phyloP scores from a whole-genome alignment of 2,329 filamentous ascomycete species.

The Cryphonectria parasitica region DNA sequence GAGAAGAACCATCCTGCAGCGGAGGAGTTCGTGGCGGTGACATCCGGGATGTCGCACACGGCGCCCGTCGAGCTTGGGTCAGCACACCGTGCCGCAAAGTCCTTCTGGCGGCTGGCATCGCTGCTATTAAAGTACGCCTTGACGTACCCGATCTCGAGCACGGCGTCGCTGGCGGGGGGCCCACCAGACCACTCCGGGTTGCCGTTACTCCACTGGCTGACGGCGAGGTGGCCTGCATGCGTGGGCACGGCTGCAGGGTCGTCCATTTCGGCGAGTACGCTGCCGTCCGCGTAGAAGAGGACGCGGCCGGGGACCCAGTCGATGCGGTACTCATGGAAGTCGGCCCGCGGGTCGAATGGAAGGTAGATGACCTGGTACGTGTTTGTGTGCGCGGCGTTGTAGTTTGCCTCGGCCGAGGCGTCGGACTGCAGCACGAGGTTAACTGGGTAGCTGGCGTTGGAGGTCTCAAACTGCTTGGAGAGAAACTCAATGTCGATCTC shows the following conservation, averaged over 20 bases:
- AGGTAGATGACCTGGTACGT: constrained; percentile 63
- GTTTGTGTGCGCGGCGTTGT: constrained; percentile 63
- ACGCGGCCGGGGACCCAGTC: constrained; percentile 69
- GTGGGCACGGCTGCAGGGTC: constrained; percentile 59
- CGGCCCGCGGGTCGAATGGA: constrained; percentile 66
- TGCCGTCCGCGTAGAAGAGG: constrained; percentile 70
- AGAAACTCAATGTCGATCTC: constrained; percentile 84
- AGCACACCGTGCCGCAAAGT: constrained; percentile 47
- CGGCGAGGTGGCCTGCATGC: constrained; percentile 65
- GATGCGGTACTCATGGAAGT: constrained; percentile 79
- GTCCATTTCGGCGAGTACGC: constrained; percentile 58
- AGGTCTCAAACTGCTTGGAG: constrained; percentile 62
- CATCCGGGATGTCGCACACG: constrained; percentile 56
- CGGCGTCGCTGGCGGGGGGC: constrained; percentile 65
- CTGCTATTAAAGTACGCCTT: constrained; percentile 83
- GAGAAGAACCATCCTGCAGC: constrained; percentile 54
- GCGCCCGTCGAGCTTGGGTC: constrained; percentile 43
- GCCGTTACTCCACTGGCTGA: constrained; percentile 81
- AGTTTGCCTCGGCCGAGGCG: constrained; percentile 60
- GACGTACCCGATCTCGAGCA: constrained; percentile 68
- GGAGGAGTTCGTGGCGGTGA: constrained; percentile 40
- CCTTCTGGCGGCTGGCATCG: constrained; percentile 41
- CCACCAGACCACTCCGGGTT: constrained; percentile 72
- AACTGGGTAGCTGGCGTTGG: constrained; percentile 58
- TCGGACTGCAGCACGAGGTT: constrained; percentile 78